Evolutionary conservation across 495 filamentous ascomycete species (phyloP), one percentile per base, ranked within the genome.

Genomic region (Sporormia fimetaria): DNA sequence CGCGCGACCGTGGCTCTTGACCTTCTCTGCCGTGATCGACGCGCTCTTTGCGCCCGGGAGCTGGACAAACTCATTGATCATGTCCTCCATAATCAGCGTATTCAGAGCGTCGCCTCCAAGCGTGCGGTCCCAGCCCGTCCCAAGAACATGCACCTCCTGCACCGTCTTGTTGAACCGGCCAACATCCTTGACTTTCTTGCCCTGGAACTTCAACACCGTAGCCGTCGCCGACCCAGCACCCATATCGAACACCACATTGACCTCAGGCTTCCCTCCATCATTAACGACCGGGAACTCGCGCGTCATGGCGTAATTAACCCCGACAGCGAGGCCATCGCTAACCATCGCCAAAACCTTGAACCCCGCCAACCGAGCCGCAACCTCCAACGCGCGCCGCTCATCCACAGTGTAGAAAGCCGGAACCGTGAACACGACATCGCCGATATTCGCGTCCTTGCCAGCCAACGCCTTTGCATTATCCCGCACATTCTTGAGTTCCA

Each of bases 221-320:
- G 88, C 90, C 42, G 85, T 93, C 11, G 92, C 84, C n/a, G 85
- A 93, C 6, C 90, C 90, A 54, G 90, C 90, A 43, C 90, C 90
- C 87, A 96, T 95, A 53, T 99, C 92, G 51, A 86, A 96, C 12
- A 99, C 74, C 56, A 99, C 67, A 57, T 99, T 85, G 53, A 81
- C 74, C 60, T 99, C 90, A 3, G 90, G 83, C 66, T 84, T 87
- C 51, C 77, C 79, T 31, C 86, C 87, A 40, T 88, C 78, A 28
- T 73, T 81, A 25, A 92, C 66, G 45, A 70, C 82, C 11, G 85
- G 84, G 63, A 99, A 99, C 15, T 76, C 83, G 50, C 90, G 73
- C 52, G 74, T 80, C 11, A 84, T 95, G 14, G 90, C 90, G 59
- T 95, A 99, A 60, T 99, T 90, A 38, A 99, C 60, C 2, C 85